phyloP scores from a whole-genome alignment of 257 asterid genomes.

The Handroanthus guayacan region DNA sequence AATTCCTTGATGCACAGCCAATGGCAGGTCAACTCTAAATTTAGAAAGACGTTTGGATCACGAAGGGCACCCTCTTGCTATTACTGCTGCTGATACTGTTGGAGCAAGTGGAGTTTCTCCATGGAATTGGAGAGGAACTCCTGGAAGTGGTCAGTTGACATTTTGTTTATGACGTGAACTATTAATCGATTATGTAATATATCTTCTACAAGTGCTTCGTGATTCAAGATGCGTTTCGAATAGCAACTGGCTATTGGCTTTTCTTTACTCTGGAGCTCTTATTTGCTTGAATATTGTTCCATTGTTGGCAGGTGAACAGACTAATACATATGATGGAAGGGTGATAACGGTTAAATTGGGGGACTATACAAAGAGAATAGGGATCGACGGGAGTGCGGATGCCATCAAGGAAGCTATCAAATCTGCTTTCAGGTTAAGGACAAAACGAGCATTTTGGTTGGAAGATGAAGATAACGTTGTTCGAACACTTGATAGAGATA shows the following conservation, averaged over 20 bases:
- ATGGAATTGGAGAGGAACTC: constrained; percentile 95
- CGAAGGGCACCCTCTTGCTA: constrained; percentile 93
- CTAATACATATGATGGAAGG: constrained; percentile 68
- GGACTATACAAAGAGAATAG: constrained; percentile 72
- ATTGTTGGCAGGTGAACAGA: constrained; percentile 65
- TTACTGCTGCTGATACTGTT: constrained; percentile 83
- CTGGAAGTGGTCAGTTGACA: constrained; percentile 68
- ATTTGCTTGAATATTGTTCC: neutral
- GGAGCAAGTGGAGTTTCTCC: constrained; percentile 86
- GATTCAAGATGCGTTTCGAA: neutral
- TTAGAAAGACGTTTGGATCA: constrained; percentile 80
- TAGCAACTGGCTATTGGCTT: neutral
- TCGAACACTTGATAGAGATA: constrained; percentile 82
- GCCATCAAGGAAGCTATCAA: constrained; percentile 88
- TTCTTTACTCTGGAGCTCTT: neutral
- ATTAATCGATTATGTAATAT: neutral
- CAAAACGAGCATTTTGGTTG: constrained; percentile 93
- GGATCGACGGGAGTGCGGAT: constrained; percentile 77
- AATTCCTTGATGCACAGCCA: constrained; percentile 55
- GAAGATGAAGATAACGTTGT: constrained; percentile 86
- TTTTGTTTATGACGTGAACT: constrained; percentile 19
- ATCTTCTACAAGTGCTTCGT: constrained; percentile 5
- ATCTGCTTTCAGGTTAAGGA: constrained; percentile 78
- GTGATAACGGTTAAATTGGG: constrained; percentile 83
- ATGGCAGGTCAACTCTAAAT: constrained; percentile 73